These are phyloP conservation scores for Solanum hybrid DNA, from an alignment of 305 asterid species.

Conservation along the genomic window DNA sequence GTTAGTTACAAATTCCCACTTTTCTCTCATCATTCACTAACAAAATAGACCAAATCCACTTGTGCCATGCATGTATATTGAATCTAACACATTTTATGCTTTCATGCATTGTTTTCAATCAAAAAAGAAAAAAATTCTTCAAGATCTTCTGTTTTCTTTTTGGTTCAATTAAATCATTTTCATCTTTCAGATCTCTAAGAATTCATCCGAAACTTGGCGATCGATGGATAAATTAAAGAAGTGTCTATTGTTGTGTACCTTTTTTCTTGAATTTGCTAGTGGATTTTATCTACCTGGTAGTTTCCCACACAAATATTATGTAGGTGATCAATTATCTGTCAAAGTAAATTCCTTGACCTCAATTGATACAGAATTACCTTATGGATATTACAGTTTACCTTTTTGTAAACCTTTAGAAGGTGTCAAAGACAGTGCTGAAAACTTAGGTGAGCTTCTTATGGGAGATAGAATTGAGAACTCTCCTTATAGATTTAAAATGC, in stretches of 20 bases:
- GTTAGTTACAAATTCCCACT: neutral
- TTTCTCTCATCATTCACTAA: neutral
- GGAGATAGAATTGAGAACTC: conserved; percentile 36
- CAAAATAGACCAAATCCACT: neutral
- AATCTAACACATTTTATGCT: neutral
- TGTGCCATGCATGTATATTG: neutral
- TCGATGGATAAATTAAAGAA: conserved; percentile 13
- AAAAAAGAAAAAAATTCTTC: neutral
- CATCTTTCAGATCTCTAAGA: neutral
- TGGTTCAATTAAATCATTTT: neutral
- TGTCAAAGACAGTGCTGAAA: conserved; percentile 30
- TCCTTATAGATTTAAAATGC: conserved; percentile 29
- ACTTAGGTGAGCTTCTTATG: conserved; percentile 25
- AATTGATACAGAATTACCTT: conserved; percentile 31
- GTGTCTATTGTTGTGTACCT: neutral
- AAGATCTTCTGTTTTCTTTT: neutral
- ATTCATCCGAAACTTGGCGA: neutral
- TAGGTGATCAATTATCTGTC: conserved; percentile 25
- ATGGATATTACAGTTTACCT: conserved; percentile 27
- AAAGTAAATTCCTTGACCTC: conserved; percentile 41
- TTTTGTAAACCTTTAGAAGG: conserved; percentile 31
- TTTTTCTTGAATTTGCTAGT: conserved; percentile 4
- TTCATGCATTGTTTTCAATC: neutral
- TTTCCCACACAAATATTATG: conserved; percentile 25
- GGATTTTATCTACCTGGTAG: conserved; percentile 34